Conservation (phyloP, 2,329 filamentous ascomycete genomes). For the Trichoderma citrinoviride region DNA sequence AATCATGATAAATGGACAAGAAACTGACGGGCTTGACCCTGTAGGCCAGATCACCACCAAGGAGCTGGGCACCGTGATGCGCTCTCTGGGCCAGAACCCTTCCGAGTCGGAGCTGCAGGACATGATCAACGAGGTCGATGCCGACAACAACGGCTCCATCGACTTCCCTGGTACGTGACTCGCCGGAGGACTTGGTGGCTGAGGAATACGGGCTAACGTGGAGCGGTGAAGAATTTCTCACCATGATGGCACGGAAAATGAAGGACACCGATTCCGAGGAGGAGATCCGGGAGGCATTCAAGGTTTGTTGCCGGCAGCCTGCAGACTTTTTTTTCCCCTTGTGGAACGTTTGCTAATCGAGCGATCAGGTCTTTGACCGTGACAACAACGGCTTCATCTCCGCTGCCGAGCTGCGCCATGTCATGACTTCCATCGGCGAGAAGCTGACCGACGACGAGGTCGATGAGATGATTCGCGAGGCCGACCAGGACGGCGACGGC, state of each 20-base stretch:
- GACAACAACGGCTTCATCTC: constrained; percentile 93
- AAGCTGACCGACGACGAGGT: constrained; percentile 89
- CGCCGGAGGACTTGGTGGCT: not conserved
- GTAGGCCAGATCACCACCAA: constrained; percentile 88
- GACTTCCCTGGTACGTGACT: constrained; percentile 74
- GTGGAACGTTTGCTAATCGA: not conserved
- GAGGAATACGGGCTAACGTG: not conserved
- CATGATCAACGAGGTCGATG: constrained; percentile 93
- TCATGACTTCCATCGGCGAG: constrained; percentile 90
- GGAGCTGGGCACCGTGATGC: constrained; percentile 87
- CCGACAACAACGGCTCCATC: constrained; percentile 90
- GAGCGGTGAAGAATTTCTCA: constrained; percentile 68
- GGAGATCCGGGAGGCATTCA: constrained; percentile 86
- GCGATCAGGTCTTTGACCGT: constrained; percentile 68
- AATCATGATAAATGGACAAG: not conserved
- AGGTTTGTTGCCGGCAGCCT: constrained; percentile 49
- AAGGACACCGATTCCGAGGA: constrained; percentile 91
- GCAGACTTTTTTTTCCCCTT: too few species aligned
- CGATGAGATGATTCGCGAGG: constrained; percentile 90
- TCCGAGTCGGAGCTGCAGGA: constrained; percentile 88
- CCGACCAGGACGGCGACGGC: constrained; percentile 85
- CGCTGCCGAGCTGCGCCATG: constrained; percentile 80
- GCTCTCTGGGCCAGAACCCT: constrained; percentile 84
- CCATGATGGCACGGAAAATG: constrained; percentile 95
- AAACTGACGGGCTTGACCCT: constrained; percentile 15